Base-by-base conservation (phyloP, 352 stramenopile genomes). In the Pythium biforme region DNA sequence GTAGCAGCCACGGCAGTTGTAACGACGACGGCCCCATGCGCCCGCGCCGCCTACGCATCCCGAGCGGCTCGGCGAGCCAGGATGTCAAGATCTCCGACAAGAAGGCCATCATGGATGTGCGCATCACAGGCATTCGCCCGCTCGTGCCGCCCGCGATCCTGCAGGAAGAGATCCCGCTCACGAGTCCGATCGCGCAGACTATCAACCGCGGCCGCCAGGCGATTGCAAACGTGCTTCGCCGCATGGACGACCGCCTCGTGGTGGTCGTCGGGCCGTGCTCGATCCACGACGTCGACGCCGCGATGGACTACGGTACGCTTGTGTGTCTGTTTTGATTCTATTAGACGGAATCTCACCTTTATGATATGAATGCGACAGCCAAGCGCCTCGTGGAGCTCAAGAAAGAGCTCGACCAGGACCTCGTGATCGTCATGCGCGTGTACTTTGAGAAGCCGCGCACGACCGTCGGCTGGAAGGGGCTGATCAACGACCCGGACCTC, bases 361-460 rank as follows among this genome's bases (percentile, higher is more conserved):
- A 43, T 22, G 22, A 41, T 29, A 45, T 39, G 8, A 1, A 15
- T 52, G 10, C 12, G 22, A n/a, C 53, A 79, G 78, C 79, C 27
- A 77, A 88, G 62, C 77, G 83, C 27, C 77, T 95, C 31, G 70
- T 90, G 48, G 60, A 75, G 33, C 22, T 96, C 7, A 79, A 81
- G 62, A 83, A 92, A 55, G 76, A 89, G 67, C 64, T 96, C 27
- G 78, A 79, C 45, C 79, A 92, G 55, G 88, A 96, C 64, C 64
- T 96, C 57, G 66, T 95, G 33, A 92, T 96, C 58, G 69, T 96
- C 67, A 96, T 96, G 88, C 87, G 88, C 50, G 84, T 94, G 63
- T 96, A 96, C 79, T 96, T 96, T 64, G 88, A 96, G 63, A 96
- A 96, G 70, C 88, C 88, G 25, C 83, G 88, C 45, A 96, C 88